Evolutionary conservation across 208 protist species (phyloP).

Genomic region (Crithidia thermophila): DNA sequence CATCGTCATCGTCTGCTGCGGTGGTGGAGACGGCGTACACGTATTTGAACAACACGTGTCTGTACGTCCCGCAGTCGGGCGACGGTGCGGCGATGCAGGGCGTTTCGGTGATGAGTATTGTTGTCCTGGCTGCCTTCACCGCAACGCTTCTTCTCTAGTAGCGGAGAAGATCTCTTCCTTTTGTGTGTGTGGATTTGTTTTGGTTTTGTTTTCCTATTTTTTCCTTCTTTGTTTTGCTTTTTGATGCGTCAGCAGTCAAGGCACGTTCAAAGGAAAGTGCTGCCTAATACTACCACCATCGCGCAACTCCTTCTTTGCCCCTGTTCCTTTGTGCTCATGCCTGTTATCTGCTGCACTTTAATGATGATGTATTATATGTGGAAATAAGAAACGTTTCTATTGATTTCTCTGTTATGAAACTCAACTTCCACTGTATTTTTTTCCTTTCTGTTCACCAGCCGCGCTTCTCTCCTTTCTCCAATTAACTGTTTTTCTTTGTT

Average conservation of each 20-base stretch:
- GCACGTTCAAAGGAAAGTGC: no score
- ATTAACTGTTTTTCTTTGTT: no score
- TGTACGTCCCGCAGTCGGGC: not conserved
- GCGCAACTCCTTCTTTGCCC: no score
- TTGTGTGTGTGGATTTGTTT: not conserved
- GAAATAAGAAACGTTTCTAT: no score
- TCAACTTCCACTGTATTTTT: not conserved
- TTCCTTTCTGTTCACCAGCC: not conserved
- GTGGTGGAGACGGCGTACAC: conserved; percentile 1
- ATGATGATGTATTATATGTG: no score
- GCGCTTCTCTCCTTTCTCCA: not conserved
- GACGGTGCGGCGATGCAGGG: not conserved
- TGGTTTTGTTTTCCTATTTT: not conserved
- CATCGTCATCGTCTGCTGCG: not conserved
- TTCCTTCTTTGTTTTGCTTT: not conserved
- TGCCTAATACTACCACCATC: no score
- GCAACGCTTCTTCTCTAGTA: not conserved
- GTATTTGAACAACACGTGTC: conserved; percentile 20
- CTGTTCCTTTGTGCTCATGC: no score
- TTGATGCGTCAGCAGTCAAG: not conserved
- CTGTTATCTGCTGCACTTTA: no score
- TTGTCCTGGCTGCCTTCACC: not conserved
- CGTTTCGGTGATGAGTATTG: not conserved
- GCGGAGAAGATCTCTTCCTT: no score
- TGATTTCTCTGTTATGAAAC: no score